phyloP scores from a whole-genome alignment of 208 protist species.

The Trichomonas vaginalis region DNA sequence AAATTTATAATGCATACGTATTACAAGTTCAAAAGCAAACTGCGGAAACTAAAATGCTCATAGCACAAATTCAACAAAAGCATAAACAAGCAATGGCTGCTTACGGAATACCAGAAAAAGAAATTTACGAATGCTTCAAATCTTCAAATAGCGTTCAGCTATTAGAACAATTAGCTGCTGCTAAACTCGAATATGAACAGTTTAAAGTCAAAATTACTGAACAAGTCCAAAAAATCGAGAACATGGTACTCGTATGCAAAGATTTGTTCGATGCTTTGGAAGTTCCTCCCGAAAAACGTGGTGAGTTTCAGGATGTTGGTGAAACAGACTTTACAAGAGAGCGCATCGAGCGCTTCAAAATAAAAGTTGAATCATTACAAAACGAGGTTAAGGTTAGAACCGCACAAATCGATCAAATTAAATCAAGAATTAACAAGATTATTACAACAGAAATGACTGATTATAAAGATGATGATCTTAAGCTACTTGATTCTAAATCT shows the following conservation, averaged over 20 bases:
- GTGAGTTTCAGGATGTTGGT: neutral
- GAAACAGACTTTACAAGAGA: neutral
- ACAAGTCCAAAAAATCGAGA: slow-evolving; percentile 5
- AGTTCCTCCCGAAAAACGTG: neutral
- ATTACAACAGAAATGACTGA: neutral
- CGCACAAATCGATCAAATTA: neutral
- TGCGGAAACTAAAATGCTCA: neutral
- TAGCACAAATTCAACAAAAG: neutral
- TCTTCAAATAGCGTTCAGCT: neutral
- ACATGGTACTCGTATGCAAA: neutral
- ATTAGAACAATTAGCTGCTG: neutral
- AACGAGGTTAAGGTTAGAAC: neutral
- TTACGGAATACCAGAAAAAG: neutral
- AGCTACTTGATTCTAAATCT: neutral
- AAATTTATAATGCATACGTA: neutral
- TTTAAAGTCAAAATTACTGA: neutral
- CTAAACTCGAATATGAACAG: neutral
- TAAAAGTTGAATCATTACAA: neutral
- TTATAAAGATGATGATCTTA: neutral
- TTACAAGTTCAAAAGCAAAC: neutral
- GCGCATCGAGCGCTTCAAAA: neutral
- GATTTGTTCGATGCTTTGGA: neutral
- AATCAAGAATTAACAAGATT: neutral
- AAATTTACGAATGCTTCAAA: neutral
- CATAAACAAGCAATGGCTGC: neutral